Conservation (phyloP, 805 yeast genomes). For the Cyberlindnera americana region DNA sequence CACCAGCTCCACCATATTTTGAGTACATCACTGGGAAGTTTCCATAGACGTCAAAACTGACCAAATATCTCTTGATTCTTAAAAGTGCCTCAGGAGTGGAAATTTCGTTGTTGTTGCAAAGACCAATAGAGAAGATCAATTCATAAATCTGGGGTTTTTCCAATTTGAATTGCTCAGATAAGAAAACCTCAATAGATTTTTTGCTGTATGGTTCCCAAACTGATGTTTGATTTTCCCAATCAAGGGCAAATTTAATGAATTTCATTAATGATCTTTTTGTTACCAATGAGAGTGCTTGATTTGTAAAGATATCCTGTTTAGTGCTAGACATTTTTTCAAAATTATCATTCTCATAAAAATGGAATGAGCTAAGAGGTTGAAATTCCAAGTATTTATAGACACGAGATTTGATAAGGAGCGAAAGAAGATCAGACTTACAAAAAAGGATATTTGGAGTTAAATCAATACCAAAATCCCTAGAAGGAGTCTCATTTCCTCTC, state of each 20-base stretch:
- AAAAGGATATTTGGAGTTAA: constrained; percentile 83
- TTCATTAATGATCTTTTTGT: constrained; percentile 87
- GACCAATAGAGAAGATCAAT: constrained; percentile 80
- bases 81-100: constrained; percentile 72
- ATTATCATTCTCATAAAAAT: constrained; percentile 88
- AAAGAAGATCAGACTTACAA: constrained; percentile 83
- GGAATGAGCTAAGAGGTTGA: constrained; percentile 83
- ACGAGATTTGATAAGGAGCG: constrained; percentile 74
- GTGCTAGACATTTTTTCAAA: constrained; percentile 84
- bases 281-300: constrained; percentile 67
- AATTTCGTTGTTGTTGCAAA: constrained; percentile 58
- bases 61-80: constrained; percentile 77
- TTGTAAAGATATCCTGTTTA: constrained; percentile 91
- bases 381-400: constrained; percentile 91
- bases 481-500: constrained; percentile 41
- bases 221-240: constrained; percentile 58
- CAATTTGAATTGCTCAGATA: constrained; percentile 63
- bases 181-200: constrained; percentile 54
- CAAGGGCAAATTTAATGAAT: constrained; percentile 81
- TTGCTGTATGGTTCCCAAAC: constrained; percentile 55
- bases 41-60: constrained; percentile 89
- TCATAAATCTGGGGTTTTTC: constrained; percentile 76
- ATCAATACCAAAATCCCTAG: constrained; percentile 84
- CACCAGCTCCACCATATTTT: constrained; percentile 95
- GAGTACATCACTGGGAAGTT: constrained; percentile 89